phyloP scores from a whole-genome alignment of 2,329 filamentous ascomycete genomes.

The Trichoderma afroharzianum region DNA sequence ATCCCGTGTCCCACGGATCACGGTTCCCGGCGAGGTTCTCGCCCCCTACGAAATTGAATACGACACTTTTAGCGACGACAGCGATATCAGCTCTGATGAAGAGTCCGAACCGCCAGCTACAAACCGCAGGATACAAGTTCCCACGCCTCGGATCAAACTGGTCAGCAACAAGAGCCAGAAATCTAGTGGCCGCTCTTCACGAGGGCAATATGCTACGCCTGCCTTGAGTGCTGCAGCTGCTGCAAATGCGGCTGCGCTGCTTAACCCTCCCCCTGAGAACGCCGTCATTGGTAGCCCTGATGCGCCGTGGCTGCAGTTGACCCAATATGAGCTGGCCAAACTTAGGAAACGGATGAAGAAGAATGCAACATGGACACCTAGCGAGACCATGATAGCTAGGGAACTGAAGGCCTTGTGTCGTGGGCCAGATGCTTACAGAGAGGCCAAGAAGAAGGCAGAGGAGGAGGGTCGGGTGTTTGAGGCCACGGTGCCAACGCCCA shows the following conservation, averaged over 20 bases:
- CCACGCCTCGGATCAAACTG: constrained; percentile 48
- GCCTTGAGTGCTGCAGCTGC: constrained; percentile 38
- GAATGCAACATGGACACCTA: constrained; percentile 80
- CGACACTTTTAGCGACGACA: constrained; percentile 53
- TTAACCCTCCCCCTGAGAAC: constrained; percentile 58
- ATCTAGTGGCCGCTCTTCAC: constrained; percentile 39
- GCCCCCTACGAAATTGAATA: constrained; percentile 64
- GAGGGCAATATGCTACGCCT: constrained; percentile 34
- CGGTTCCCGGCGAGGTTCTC: constrained; percentile 62
- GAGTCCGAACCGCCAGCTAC: constrained; percentile 42
- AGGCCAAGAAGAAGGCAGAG: constrained; percentile 62
- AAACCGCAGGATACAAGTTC: constrained; percentile 34
- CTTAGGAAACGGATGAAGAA: constrained; percentile 88
- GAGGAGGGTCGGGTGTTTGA: constrained; percentile 62
- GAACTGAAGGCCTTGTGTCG: constrained; percentile 70
- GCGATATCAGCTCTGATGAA: constrained; percentile 51
- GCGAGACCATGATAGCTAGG: constrained; percentile 78
- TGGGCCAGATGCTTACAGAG: constrained; percentile 58
- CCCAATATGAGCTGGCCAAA: constrained; percentile 61
- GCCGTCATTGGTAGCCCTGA: constrained; percentile 56
- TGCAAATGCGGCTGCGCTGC: constrained; percentile 39
- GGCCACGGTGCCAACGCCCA: constrained; percentile 31
- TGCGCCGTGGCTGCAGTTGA: constrained; percentile 64
- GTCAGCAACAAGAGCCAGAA: constrained; percentile 43
- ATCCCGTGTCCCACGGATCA: constrained; percentile 54